A percentile compares a stretch with the other conserved stretches of the same genome.
phyloP scores from a whole-genome alignment of 164 flowering plant genomes.

The Sextonia rubra region DNA sequence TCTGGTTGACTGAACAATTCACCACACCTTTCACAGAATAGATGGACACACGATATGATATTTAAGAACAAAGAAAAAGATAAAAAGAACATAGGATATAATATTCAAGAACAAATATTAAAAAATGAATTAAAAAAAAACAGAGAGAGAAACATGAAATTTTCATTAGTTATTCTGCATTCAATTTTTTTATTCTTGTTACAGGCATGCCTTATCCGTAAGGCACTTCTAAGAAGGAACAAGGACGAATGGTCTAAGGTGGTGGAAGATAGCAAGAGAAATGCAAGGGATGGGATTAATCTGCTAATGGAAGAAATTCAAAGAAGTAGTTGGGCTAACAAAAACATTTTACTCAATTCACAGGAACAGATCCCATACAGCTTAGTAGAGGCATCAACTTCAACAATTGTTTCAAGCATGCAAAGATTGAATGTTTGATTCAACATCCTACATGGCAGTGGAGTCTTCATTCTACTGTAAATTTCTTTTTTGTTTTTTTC shows the following conservation, averaged over 20 bases:
- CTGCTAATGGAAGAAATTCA: conserved; percentile 12
- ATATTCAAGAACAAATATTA: no score
- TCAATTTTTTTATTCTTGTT: not conserved
- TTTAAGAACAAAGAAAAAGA: no score
- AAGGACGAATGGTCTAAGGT: conserved; percentile 9
- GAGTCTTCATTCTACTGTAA: no score
- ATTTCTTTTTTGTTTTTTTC: no score
- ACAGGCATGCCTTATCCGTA: conserved; percentile 16
- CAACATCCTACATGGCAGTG: no score
- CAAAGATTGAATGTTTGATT: no score
- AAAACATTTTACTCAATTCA: conserved; percentile 13
- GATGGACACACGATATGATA: no score
- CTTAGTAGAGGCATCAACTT: conserved; percentile 4
- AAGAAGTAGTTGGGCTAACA: conserved; percentile 15
- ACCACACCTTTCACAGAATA: no score
- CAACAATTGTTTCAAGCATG: not conserved
- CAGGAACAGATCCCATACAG: conserved; percentile 14
- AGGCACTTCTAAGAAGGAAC: not conserved
- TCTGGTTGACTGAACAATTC: no score
- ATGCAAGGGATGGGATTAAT: not conserved
- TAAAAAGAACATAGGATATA: no score
- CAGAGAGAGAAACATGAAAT: not conserved
- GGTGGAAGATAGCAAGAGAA: conserved; percentile 10
- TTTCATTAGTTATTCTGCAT: not conserved
- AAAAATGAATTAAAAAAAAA: no score